phyloP scores from a whole-genome alignment of 441 rosid species.

The Rhodomyrtus psidioides region DNA sequence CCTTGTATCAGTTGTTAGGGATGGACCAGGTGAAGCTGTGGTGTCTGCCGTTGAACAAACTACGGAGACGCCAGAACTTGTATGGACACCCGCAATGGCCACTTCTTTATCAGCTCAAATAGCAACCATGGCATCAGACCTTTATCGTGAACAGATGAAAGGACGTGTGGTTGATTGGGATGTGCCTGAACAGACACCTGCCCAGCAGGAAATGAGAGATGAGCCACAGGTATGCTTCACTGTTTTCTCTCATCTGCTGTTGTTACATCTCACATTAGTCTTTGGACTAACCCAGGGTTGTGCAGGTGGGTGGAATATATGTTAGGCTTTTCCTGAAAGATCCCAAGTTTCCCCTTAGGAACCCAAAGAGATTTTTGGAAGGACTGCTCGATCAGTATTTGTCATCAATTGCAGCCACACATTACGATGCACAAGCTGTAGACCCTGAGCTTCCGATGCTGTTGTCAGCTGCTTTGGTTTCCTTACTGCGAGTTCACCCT shows the following conservation, averaged over 20 bases:
- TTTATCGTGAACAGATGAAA: slow-evolving; percentile 89
- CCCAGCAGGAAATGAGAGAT: slow-evolving; percentile 89
- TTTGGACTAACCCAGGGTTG: slow-evolving; percentile 3
- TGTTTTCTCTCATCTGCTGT: neutral
- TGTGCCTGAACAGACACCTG: slow-evolving; percentile 94
- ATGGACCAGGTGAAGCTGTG: slow-evolving; percentile 99
- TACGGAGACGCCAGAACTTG: slow-evolving; percentile 99
- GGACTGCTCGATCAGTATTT: slow-evolving; percentile 96
- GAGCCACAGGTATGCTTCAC: slow-evolving; percentile 67
- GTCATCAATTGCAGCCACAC: slow-evolving; percentile 93
- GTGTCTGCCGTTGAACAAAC: slow-evolving; percentile 91
- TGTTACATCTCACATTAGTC: slow-evolving; percentile 6
- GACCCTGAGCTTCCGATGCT: slow-evolving; percentile 97
- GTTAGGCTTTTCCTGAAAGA: slow-evolving; percentile 93
- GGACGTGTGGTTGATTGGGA: slow-evolving; percentile 97
- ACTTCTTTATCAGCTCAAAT: slow-evolving; percentile 97
- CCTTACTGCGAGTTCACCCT: slow-evolving; percentile 96
- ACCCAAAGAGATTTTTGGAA: slow-evolving; percentile 96
- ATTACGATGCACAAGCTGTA: slow-evolving; percentile 66
- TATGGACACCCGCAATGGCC: slow-evolving; percentile 99
- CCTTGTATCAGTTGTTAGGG: slow-evolving; percentile 86
- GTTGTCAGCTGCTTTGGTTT: slow-evolving; percentile 98
- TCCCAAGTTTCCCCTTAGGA: slow-evolving; percentile 97
- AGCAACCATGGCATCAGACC: slow-evolving; percentile 91
- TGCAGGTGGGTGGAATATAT: slow-evolving; percentile 96